A percentile compares a stretch with the other conserved stretches of the same genome.
phyloP scores from a whole-genome alignment of 2,329 filamentous ascomycete species.

The Neofusicoccum umdonicola region DNA sequence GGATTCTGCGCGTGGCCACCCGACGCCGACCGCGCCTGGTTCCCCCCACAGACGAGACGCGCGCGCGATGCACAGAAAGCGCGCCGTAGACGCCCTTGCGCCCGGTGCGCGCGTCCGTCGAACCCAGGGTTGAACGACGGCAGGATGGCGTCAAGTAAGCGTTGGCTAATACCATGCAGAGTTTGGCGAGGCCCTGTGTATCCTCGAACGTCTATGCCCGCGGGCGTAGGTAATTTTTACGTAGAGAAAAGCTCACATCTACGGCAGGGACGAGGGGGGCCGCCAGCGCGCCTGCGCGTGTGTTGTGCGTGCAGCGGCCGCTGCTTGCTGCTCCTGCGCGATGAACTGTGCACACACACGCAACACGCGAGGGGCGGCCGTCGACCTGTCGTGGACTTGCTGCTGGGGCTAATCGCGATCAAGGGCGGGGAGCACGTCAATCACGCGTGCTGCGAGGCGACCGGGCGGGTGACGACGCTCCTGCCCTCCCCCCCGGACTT shows the following conservation, averaged over 20 bases:
- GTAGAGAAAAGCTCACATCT: background rate
- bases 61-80: no score
- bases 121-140: background rate
- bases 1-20: background rate
- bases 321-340: background rate
- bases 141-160: background rate
- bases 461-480: background rate
- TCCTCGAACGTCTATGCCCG: conserved; percentile 16
- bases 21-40: no score
- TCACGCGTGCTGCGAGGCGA: background rate
- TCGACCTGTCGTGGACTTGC: background rate
- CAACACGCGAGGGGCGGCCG: background rate
- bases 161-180: conserved; percentile 5
- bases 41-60: no score
- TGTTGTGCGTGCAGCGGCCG: background rate
- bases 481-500: no score
- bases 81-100: background rate
- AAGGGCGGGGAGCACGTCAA: background rate
- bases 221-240: conserved; percentile 16
- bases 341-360: background rate
- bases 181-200: background rate
- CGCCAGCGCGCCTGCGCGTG: no score
- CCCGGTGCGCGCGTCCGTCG: background rate
- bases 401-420: background rate
- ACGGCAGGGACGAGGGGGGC: no score